phyloP scores from a whole-genome alignment of 2,329 filamentous ascomycete genomes.

The Penicillium frequentans region DNA sequence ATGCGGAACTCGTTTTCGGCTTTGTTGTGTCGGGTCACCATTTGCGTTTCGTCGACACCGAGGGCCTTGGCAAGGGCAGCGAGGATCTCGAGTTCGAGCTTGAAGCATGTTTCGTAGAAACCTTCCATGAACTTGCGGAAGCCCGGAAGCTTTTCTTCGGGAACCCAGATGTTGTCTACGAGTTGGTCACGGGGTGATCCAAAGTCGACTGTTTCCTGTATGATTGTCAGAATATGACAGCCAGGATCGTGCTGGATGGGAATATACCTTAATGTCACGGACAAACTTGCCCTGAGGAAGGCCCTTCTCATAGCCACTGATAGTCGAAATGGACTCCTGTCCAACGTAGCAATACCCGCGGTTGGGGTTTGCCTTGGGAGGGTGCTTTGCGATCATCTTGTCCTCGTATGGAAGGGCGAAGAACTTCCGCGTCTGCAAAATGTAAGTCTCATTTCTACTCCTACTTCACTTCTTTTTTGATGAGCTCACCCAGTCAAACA shows the following conservation, averaged over 20 bases:
- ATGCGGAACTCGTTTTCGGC: slow-evolving; percentile 60
- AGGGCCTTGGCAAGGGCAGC: slow-evolving; percentile 47
- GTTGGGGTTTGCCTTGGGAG: slow-evolving; percentile 29
- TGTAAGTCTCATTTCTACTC: rapidly evolving
- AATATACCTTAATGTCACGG: slow-evolving; percentile 22
- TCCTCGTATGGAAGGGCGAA: slow-evolving; percentile 26
- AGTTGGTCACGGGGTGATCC: slow-evolving; percentile 44
- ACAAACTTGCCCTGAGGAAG: slow-evolving; percentile 15
- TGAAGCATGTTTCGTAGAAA: slow-evolving; percentile 45
- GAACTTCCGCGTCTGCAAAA: slow-evolving; percentile 18
- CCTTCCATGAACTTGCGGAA: slow-evolving; percentile 41
- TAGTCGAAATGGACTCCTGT: slow-evolving; percentile 28
- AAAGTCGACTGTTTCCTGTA: slow-evolving; percentile 47
- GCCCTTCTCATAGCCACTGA: slow-evolving; percentile 25
- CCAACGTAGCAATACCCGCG: slow-evolving; percentile 33
- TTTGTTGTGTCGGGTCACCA: slow-evolving; percentile 50
- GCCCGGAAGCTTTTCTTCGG: slow-evolving; percentile 45
- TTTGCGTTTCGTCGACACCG: slow-evolving; percentile 42
- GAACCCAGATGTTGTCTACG: slow-evolving; percentile 50
- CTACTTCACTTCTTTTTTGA: neutral
- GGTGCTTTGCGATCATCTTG: slow-evolving; percentile 32
- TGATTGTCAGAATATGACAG: neutral
- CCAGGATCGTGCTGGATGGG: too few relatives aligned
- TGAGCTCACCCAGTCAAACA: slow-evolving; percentile 15
- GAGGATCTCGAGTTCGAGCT: slow-evolving; percentile 44